Evolutionary conservation across 768 basidiomycete species (phyloP).

Genomic region (Agaricus blazei): DNA sequence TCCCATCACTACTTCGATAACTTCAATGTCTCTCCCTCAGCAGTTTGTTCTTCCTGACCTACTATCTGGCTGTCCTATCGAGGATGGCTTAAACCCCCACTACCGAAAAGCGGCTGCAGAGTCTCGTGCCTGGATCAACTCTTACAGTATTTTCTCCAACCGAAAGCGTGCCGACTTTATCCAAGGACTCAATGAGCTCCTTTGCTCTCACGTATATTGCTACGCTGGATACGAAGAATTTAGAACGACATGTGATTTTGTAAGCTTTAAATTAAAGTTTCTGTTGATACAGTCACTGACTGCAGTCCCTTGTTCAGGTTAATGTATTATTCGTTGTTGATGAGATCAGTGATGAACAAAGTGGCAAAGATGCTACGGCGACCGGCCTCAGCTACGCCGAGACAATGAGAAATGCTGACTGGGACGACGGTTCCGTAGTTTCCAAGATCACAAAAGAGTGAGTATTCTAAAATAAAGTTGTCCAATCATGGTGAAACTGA

Average conservation of each 20-base stretch:
- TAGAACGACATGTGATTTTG: conserved; percentile 58
- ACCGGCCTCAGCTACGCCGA: conserved; percentile 50
- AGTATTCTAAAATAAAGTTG: conserved; percentile 17
- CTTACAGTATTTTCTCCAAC: conserved; percentile 53
- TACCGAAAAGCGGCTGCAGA: conserved; percentile 51
- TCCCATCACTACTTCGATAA: conserved; percentile 13
- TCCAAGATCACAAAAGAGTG: conserved; percentile 60
- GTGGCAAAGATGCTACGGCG: conserved; percentile 44
- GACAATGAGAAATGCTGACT: conserved; percentile 45
- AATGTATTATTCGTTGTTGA: conserved; percentile 65
- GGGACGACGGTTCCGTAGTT: conserved; percentile 52
- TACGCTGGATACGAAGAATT: conserved; percentile 54
- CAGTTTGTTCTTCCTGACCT: conserved; percentile 57
- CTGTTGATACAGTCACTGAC: conserved; percentile 3
- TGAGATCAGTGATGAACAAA: conserved; percentile 66
- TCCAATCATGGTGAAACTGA: neutral
- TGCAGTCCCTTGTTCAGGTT: conserved; percentile 25
- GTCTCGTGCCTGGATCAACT: conserved; percentile 59
- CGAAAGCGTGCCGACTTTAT: conserved; percentile 61
- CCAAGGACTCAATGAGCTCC: conserved; percentile 54
- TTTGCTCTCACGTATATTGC: conserved; percentile 57
- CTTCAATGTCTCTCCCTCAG: conserved; percentile 11
- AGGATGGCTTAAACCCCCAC: conserved; percentile 49
- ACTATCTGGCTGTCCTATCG: conserved; percentile 39
- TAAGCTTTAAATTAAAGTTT: conserved; percentile 21